Evolutionary conservation across 768 basidiomycete species (phyloP).

Genomic region (Gloeopeniophorella convolvens): DNA sequence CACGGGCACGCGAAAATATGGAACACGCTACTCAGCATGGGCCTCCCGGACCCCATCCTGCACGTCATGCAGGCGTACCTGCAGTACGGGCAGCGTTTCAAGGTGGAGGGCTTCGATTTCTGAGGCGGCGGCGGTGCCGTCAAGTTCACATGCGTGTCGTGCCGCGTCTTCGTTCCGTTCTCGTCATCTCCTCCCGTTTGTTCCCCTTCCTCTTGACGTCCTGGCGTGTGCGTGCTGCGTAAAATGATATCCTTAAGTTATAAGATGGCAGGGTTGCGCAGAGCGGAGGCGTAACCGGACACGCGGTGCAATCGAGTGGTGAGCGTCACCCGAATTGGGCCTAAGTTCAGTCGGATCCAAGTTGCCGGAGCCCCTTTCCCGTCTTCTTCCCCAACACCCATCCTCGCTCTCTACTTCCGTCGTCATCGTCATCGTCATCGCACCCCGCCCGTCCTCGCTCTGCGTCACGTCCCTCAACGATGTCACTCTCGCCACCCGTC

Average conservation of each 20-base stretch:
- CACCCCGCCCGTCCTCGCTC: too few relatives aligned
- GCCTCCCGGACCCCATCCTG: constrained; percentile 80
- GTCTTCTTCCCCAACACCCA: background rate
- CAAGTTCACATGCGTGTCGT: background rate
- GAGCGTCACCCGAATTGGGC: too few relatives aligned
- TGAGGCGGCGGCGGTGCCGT: constrained; percentile 24
- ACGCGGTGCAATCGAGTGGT: too few relatives aligned
- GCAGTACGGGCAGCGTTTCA: constrained; percentile 81
- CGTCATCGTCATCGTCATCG: too few relatives aligned
- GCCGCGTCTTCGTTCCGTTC: background rate
- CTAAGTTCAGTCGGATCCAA: background rate
- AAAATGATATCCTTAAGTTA: constrained; percentile 12
- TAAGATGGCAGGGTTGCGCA: too few relatives aligned
- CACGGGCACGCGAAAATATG: constrained; percentile 94
- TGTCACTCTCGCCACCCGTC: constrained; percentile 49
- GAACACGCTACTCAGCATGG: constrained; percentile 91
- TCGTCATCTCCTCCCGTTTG: background rate
- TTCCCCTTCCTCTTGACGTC: background rate
- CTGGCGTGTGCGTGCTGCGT: background rate
- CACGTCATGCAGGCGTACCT: constrained; percentile 93
- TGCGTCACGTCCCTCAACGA: constrained; percentile 20
- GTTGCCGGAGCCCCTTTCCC: background rate
- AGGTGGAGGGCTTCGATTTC: constrained; percentile 82
- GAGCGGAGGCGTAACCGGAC: too few relatives aligned
- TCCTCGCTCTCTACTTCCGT: background rate